Base-by-base conservation (phyloP, 345 rosid species). In the Barbarea vulgaris region DNA sequence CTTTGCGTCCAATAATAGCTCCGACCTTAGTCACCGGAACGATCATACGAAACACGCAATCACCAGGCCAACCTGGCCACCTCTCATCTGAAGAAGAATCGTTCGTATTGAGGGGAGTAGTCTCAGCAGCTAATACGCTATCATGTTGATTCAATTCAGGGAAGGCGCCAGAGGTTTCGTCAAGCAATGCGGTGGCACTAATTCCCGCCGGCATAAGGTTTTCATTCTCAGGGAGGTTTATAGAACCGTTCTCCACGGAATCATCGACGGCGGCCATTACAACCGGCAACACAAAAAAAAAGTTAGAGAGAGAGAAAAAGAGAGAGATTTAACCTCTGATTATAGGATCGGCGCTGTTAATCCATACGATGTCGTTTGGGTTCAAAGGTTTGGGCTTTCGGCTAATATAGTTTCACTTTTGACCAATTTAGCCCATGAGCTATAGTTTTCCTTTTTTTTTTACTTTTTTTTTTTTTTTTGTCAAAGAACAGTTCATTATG, bases 61-160 rank as follows among this genome's bases (percentile, higher is more conserved):
- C 78, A 0, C 98, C 97, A 0, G 97, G 97, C 97, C 97, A 93
- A 22, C 97, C 93, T 10, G 91, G 95, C 98, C 97, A 91, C 76
- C 84, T 89, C 66, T 83, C 87, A 4, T 33, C 74, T 64, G 21
- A n/a, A n/a, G n/a, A n/a, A n/a, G 62, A 64, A 39, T 66, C 69
- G 47, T 25, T 15, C 24, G 50, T 25, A 4, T 27, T 27, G 54
- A 71, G 34, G 44, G 44, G 42, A 28, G 54, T 14, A 30, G 69
- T 19, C 13, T 51, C 75, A 9, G 69, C 28, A 69, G 64, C 75
- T 53, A 52, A 52, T n/a, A n/a, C n/a, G 57, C 44, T 69, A 21
- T 28, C 68, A 4, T 73, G 74, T 14, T 60, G 79, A 60, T 52
- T 62, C 75, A 41, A 68, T 76, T 76, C 69, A 39, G 74, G 36